phyloP scores from a whole-genome alignment of 805 yeast genomes.

The Sugiyamaella floridensis region DNA sequence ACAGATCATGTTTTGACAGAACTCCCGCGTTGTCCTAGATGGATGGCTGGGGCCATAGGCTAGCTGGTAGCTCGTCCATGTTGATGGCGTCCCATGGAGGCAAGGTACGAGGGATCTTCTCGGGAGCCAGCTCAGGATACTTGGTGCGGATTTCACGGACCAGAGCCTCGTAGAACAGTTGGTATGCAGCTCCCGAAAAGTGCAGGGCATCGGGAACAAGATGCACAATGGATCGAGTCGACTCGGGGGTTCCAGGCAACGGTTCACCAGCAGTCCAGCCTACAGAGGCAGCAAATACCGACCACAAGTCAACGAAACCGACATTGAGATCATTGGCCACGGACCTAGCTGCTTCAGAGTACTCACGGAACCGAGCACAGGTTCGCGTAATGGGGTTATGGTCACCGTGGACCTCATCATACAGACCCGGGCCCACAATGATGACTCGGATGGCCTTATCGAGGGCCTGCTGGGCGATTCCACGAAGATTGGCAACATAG shows the following conservation, averaged over 20 bases:
- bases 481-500: conserved; percentile 42
- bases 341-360: conserved; percentile 43
- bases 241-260: conserved; percentile 13
- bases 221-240: conserved; percentile 8
- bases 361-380: conserved; percentile 39
- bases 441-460: conserved; percentile 44
- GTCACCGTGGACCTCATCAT: conserved; percentile 33
- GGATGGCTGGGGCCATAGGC: background rate
- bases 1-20: too few species aligned
- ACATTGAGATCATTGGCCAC: conserved; percentile 43
- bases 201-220: conserved; percentile 54
- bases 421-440: conserved; percentile 54
- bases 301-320: conserved; percentile 54
- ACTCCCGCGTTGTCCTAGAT: background rate
- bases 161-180: conserved; percentile 41
- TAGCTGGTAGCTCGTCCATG: conserved; percentile 1
- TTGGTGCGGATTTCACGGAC: conserved; percentile 31
- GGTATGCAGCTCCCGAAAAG: conserved; percentile 49
- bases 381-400: conserved; percentile 39
- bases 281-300: conserved; percentile 35
- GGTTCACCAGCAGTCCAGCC: conserved; percentile 36
- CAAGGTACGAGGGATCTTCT: conserved; percentile 30
- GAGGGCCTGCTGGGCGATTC: conserved; percentile 37
- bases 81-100: conserved; percentile 4
- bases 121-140: conserved; percentile 46